These are phyloP conservation scores for Pseudoscleropodium purum DNA, from an alignment of 225 moss, liverwort and hornwort species.

Conservation along the genomic window DNA sequence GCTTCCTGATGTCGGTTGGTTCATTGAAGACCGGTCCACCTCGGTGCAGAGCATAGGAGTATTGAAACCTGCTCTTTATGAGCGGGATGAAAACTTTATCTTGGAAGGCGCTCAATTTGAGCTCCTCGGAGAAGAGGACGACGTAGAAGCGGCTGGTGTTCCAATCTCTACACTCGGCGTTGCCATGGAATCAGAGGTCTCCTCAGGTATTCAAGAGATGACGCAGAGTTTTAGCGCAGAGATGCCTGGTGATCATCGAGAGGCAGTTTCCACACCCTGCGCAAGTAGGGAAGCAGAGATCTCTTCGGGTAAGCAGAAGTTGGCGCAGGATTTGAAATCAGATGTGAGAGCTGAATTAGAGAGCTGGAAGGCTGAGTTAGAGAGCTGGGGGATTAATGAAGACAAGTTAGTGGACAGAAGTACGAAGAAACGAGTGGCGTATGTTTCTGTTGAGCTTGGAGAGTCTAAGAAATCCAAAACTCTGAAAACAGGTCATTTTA, in stretches of 20 bases:
- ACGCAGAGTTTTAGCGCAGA: not conserved
- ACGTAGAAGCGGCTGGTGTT: not conserved
- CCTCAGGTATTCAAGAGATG: not conserved
- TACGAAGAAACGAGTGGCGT: slow-evolving; percentile 7
- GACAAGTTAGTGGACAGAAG: not conserved
- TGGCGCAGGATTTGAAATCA: not conserved
- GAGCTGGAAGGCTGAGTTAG: slow-evolving; percentile 31
- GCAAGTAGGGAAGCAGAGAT: not conserved
- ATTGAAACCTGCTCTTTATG: slow-evolving; percentile 2
- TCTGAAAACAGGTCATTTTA: not conserved
- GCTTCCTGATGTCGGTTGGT: slow-evolving; percentile 40
- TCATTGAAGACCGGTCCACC: slow-evolving; percentile 36
- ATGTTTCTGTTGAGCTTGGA: slow-evolving; percentile 18
- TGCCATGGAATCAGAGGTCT: not conserved
- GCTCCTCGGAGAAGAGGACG: slow-evolving; percentile 13
- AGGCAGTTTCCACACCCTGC: not conserved
- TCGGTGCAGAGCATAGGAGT: not conserved
- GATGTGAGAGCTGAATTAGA: slow-evolving; percentile 16
- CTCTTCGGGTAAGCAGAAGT: not conserved
- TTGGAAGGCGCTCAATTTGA: slow-evolving; percentile 17
- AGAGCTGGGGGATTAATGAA: slow-evolving; percentile 1
- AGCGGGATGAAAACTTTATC: slow-evolving; percentile 7
- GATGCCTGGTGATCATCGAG: not conserved
- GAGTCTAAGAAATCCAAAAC: slow-evolving; percentile 5
- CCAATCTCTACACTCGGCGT: not conserved